phyloP scores from a whole-genome alignment of 1,284 basidiomycete genomes.

The Apiotrichum montevideense region DNA sequence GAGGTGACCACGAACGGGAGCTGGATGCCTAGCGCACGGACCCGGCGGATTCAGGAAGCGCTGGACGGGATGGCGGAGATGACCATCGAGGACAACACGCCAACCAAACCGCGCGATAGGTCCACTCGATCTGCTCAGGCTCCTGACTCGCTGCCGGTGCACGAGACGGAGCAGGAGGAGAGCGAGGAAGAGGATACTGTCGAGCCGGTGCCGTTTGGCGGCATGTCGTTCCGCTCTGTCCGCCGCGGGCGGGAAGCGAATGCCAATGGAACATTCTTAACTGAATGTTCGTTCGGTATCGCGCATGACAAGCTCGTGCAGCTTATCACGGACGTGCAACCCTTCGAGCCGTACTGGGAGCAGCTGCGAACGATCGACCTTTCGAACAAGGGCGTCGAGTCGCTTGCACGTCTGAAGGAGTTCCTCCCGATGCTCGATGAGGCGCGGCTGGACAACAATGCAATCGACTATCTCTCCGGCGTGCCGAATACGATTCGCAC shows the following conservation, averaged over 20 bases:
- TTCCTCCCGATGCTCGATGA: slow-evolving; percentile 81
- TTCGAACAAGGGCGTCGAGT: slow-evolving; percentile 71
- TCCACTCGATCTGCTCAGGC: no score
- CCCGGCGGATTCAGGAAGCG: slow-evolving; percentile 71
- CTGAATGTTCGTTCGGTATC: slow-evolving; percentile 88
- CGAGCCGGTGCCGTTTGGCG: slow-evolving; percentile 15
- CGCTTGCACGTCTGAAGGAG: slow-evolving; percentile 86
- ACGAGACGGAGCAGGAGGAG: neutral
- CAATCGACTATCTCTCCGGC: slow-evolving; percentile 79
- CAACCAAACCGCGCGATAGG: slow-evolving; percentile 54
- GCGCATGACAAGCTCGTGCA: slow-evolving; percentile 84
- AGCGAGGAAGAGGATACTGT: slow-evolving; percentile 6
- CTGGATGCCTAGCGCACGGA: slow-evolving; percentile 60
- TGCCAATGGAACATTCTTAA: slow-evolving; percentile 65
- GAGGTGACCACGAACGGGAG: slow-evolving; percentile 26
- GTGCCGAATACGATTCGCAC: slow-evolving; percentile 70
- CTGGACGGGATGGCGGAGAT: slow-evolving; percentile 63
- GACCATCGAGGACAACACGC: slow-evolving; percentile 53
- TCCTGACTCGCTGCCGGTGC: neutral
- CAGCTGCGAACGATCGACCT: slow-evolving; percentile 69
- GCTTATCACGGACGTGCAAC: slow-evolving; percentile 89
- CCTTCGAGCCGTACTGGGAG: slow-evolving; percentile 94
- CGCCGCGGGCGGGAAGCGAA: slow-evolving; percentile 41
- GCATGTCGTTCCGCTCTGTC: slow-evolving; percentile 20
- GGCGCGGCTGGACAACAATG: slow-evolving; percentile 70